Base-by-base conservation (phyloP, 768 basidiomycete species). In the Naganishia randhawae region DNA sequence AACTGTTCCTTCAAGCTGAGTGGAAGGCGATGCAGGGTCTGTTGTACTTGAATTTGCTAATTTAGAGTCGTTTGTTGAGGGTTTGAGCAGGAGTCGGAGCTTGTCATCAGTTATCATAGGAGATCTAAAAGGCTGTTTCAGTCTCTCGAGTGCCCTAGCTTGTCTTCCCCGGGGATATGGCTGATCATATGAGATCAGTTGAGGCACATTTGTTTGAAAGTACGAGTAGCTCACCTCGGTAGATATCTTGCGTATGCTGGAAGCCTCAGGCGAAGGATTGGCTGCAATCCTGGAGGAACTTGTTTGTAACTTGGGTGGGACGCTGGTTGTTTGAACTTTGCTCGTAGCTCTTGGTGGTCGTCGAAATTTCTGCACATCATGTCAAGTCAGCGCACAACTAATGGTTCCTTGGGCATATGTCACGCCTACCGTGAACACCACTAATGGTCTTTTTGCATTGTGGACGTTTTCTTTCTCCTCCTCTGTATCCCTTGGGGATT, bases 61-160 rank as follows among this genome's bases (percentile, higher is more conserved):
- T n/a, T 22, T 11, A n/a, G 45, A 1, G 33, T 55, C 8, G 31
- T 22, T 17, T 33, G 22, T 32, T 11, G 33, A 7, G 2, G 54
- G 19, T n/a, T 37, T 37, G 10, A 32, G 33, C 9, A 25, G 50
- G 25, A 50, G 54, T 27, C 8, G 9, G 14, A n/a, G 22, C 27
- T 6, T 39, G 19, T 61, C 57, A 25, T 25, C 31, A 41, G 1
- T 25, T 13, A 25, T 22, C 41, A 67, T 19, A n/a, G 66, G 66
- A 6, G 66, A 57, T 22, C 33, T 50, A 53, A 67, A 67, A 3
- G 66, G 66, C n/a, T 32, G 66, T 41, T 50, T 54, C 1, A 67
- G 42, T 39, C 57, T 67, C 41, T 67, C 55, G 17, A 55, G 17
- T 8, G 66, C 66, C 45, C 41, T 25, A 16, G 66, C 66, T 17